A percentile compares a stretch with the other conserved stretches of the same genome.
phyloP scores from a whole-genome alignment of 306 rosid species.

The Abrus pulchellus region DNA sequence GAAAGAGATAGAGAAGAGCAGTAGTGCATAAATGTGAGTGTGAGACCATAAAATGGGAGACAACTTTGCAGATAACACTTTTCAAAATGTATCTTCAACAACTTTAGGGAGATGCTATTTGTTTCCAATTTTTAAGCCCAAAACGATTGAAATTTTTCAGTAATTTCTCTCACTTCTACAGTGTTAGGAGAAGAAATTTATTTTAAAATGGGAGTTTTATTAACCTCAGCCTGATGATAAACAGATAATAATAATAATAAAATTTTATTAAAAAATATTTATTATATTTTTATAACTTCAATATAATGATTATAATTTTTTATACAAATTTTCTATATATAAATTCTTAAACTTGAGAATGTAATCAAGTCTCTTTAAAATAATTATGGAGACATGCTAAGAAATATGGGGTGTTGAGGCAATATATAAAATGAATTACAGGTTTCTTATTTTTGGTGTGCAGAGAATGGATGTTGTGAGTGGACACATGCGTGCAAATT shows the following conservation, averaged over 20 bases:
- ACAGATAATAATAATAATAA: no score
- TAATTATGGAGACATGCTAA: neutral
- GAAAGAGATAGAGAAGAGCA: neutral
- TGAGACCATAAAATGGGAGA: neutral
- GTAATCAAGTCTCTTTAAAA: no score
- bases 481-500: neutral
- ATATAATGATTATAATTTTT: no score
- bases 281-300: no score
- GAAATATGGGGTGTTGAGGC: neutral
- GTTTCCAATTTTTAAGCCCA: neutral
- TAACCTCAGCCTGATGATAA: no score
- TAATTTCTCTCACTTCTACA: neutral
- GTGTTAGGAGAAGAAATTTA: neutral
- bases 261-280: no score
- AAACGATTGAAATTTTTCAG: neutral
- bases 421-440: neutral
- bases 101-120: neutral
- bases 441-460: neutral
- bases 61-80: neutral
- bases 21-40: neutral
- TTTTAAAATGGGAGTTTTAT: neutral
- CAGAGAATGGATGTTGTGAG: neutral
- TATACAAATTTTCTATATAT: no score
- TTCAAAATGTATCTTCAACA: slow-evolving; percentile 1
- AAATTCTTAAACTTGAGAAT: no score